These are phyloP conservation scores for Cryptococcus depauperatus DNA, from an alignment of 1,284 basidiomycete genomes.

Conservation along the genomic window DNA sequence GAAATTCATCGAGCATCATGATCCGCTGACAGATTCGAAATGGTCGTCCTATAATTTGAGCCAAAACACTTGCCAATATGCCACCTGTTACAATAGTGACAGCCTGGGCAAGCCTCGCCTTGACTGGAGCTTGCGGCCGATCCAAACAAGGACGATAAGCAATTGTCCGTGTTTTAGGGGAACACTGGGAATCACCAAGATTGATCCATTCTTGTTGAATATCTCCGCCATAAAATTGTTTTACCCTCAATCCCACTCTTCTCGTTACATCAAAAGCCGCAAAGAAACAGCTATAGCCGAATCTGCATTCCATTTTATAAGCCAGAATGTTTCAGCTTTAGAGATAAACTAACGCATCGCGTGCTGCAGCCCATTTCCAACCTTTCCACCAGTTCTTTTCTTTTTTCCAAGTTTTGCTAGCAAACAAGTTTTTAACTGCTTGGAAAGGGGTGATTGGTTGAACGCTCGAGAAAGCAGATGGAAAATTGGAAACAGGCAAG, in stretches of 20 bases:
- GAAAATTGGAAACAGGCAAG: conserved; percentile 21
- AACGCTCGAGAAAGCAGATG: conserved; percentile 11
- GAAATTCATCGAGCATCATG: conserved; percentile 12
- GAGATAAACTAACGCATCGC: conserved; percentile 32
- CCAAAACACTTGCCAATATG: conserved; percentile 33
- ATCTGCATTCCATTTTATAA: conserved; percentile 14
- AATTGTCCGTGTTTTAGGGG: background rate
- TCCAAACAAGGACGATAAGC: conserved; percentile 2
- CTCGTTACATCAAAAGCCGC: conserved; percentile 43
- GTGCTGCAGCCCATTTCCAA: conserved; percentile 37
- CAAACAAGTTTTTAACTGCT: conserved; percentile 31
- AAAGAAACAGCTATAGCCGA: conserved; percentile 43
- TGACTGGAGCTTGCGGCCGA: conserved; percentile 24
- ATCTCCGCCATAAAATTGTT: conserved; percentile 28
- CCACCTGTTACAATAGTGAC: conserved; percentile 41
- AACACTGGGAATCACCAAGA: conserved; percentile 6
- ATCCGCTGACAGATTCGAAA: conserved; percentile 33
- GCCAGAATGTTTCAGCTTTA: background rate
- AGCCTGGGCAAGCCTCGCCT: conserved; percentile 41
- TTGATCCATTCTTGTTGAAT: conserved; percentile 19
- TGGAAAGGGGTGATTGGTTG: conserved; percentile 23
- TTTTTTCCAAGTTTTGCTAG: conserved; percentile 32
- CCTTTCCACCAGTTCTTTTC: conserved; percentile 38
- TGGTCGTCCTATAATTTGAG: conserved; percentile 36
- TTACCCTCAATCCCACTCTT: conserved; percentile 37